Percentiles rank a stretch among this genome's conserved stretches.
These are phyloP conservation scores for Cystobasidium onofrii DNA, from an alignment of 768 basidiomycete species.

Conservation along the genomic window DNA sequence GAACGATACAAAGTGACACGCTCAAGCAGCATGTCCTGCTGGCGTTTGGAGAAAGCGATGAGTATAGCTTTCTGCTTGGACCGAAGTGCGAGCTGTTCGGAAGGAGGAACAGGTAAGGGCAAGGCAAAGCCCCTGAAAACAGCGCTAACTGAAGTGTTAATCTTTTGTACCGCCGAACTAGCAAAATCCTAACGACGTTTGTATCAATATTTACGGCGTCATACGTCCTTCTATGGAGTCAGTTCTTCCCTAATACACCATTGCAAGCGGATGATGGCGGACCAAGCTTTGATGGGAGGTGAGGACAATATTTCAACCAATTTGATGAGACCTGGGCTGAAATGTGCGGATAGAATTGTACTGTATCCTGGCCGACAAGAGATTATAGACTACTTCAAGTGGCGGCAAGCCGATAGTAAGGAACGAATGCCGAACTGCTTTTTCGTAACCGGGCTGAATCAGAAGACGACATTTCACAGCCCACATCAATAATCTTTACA, in stretches of 20 bases:
- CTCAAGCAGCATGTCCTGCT: conserved; percentile 53
- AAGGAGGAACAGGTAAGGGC: conserved; percentile 56
- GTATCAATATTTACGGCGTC: conserved; percentile 82
- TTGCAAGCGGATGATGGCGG: conserved; percentile 57
- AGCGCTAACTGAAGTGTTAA: not conserved
- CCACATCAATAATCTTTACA: conserved; percentile 96
- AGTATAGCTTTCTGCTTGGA: conserved; percentile 87
- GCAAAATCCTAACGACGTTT: conserved; percentile 76
- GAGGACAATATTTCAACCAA: conserved; percentile 50
- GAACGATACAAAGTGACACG: conserved; percentile 56
- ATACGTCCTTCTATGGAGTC: conserved; percentile 77
- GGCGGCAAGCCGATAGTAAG: conserved; percentile 94
- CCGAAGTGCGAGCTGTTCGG: conserved; percentile 70
- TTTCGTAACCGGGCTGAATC: conserved; percentile 29
- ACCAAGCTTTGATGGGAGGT: conserved; percentile 85
- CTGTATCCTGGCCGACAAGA: conserved; percentile 63
- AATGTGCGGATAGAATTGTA: conserved; percentile 34
- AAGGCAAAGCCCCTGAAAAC: no score
- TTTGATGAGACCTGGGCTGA: not conserved
- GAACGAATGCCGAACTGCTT: no score
- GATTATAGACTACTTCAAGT: conserved; percentile 84
- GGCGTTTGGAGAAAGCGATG: conserved; percentile 93
- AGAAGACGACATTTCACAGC: conserved; percentile 56
- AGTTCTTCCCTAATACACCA: conserved; percentile 64
- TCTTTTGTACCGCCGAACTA: conserved; percentile 41